Conservation (phyloP, 768 basidiomycete species). For the Pilatotrama ljubarskyi region DNA sequence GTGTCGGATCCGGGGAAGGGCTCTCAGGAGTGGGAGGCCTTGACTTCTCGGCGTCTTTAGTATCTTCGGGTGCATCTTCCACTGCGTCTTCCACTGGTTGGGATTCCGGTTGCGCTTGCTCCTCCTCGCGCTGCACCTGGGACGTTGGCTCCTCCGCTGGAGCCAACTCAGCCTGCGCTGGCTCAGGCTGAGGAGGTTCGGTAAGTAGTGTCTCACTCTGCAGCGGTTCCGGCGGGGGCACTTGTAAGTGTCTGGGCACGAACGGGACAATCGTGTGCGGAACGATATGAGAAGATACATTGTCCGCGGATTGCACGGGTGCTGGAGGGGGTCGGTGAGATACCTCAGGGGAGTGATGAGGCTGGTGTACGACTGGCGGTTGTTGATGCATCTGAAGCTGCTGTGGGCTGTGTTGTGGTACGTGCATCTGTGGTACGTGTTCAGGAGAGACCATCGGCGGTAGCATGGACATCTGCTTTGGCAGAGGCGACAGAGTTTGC, state of each 20-base stretch:
- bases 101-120: neutral
- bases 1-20: slow-evolving; percentile 12
- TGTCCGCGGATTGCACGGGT: neutral
- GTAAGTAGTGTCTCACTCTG: neutral
- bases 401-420: slow-evolving; percentile 10
- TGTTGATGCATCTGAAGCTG: slow-evolving; percentile 6
- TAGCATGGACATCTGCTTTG: slow-evolving; percentile 60
- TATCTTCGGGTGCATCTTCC: neutral
- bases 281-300: neutral
- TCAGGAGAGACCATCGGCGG: slow-evolving; percentile 17
- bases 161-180: neutral
- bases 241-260: neutral
- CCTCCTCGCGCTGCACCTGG: neutral
- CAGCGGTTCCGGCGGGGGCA: neutral
- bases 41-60: neutral
- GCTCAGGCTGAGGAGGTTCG: neutral
- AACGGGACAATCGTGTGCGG: neutral
- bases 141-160: neutral
- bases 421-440: slow-evolving; percentile 7
- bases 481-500: slow-evolving; percentile 56
- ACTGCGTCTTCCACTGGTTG: neutral
- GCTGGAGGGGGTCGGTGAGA: neutral
- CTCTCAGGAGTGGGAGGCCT: slow-evolving; percentile 8
- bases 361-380: neutral
- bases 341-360: slow-evolving; percentile 3